Evolutionary conservation across 2,329 filamentous ascomycete species (phyloP).

Genomic region (Dactylellina parvicollis): DNA sequence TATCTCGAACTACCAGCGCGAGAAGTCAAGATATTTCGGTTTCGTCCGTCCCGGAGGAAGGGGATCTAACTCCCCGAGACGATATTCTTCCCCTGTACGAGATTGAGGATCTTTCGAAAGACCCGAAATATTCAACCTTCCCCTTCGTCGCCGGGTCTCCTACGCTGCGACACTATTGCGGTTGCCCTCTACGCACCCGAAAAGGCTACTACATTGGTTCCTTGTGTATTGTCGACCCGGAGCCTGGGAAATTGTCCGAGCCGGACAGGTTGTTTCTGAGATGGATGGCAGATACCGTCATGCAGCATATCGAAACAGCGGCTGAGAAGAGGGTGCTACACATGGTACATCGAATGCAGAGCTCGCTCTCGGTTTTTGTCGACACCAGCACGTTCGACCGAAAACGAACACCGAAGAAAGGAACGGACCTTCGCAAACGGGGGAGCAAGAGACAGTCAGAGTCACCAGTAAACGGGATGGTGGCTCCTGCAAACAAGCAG

Average conservation of each 20-base stretch:
- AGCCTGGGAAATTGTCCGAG: conserved; percentile 54
- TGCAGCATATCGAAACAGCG: conserved; percentile 56
- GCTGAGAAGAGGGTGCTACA: conserved; percentile 54
- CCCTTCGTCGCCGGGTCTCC: conserved; percentile 55
- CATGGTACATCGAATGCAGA: conserved; percentile 55
- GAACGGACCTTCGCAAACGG: conserved; percentile 37
- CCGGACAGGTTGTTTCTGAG: conserved; percentile 38
- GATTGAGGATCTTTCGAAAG: conserved; percentile 55
- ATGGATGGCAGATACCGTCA: conserved; percentile 57
- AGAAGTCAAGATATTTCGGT: conserved; percentile 50
- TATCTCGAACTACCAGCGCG: conserved; percentile 59
- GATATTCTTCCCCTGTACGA: conserved; percentile 57
- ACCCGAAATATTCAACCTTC: conserved; percentile 46
- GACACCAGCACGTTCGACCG: conserved; percentile 57
- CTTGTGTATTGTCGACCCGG: conserved; percentile 56
- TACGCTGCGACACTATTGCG: conserved; percentile 55
- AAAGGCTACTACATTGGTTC: conserved; percentile 57
- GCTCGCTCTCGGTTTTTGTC: conserved; percentile 56
- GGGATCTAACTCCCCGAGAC: conserved; percentile 35
- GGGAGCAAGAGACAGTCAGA: conserved; percentile 45
- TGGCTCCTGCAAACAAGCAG: conserved; percentile 28
- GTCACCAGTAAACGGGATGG: conserved; percentile 49
- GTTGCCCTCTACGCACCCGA: conserved; percentile 55
- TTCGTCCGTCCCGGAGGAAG: conserved; percentile 56
- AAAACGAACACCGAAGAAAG: conserved; percentile 49